Evolutionary conservation across 768 basidiomycete species (phyloP).

Genomic region (Polyporus arcularius): DNA sequence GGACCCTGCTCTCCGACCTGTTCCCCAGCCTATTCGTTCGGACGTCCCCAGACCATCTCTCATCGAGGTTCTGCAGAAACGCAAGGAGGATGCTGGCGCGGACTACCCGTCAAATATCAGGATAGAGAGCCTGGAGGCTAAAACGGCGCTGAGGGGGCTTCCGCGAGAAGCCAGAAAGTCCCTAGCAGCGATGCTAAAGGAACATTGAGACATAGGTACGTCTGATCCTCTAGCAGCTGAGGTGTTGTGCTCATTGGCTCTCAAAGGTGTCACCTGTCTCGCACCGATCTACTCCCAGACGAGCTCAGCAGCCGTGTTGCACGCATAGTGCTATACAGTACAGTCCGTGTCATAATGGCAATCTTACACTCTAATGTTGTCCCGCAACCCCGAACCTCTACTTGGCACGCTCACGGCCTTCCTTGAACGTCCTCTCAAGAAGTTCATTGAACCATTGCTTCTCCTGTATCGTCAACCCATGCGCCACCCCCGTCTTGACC

Average conservation of each 20-base stretch:
- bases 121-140: constrained; percentile 47
- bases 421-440: constrained; percentile 55
- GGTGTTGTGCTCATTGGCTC: neutral
- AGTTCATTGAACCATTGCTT: constrained; percentile 52
- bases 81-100: constrained; percentile 38
- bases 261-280: neutral
- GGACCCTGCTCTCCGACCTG: constrained; percentile 25
- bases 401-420: constrained; percentile 39
- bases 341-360: neutral
- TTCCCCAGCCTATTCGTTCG: constrained; percentile 25
- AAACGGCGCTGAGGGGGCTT: constrained; percentile 40
- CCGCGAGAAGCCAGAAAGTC: constrained; percentile 38
- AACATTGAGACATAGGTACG: constrained; percentile 23
- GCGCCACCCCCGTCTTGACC: constrained; percentile 65
- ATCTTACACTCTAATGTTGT: neutral
- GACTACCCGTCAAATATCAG: constrained; percentile 52
- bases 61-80: constrained; percentile 43
- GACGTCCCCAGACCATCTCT: constrained; percentile 33
- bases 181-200: constrained; percentile 40
- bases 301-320: too few species aligned
- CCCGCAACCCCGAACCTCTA: neutral
- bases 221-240: neutral
- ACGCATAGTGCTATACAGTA: too few species aligned
- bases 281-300: neutral
- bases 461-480: constrained; percentile 57